These are phyloP conservation scores for Escallonia rubra DNA, from an alignment of 129 eudicot genomes.

Conservation along the genomic window DNA sequence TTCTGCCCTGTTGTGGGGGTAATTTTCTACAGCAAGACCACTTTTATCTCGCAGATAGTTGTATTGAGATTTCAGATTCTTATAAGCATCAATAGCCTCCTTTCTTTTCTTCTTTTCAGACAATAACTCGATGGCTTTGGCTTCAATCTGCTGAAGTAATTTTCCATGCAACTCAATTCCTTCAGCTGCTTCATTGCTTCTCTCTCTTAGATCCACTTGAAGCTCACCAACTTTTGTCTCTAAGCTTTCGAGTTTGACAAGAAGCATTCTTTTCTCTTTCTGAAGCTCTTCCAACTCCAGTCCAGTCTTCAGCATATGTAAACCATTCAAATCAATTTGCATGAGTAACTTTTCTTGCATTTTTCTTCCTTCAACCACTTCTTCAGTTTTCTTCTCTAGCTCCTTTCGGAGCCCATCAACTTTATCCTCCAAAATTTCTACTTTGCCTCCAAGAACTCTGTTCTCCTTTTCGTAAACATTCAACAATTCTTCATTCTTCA, in stretches of 20 bases:
- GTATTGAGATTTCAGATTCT: conserved; percentile 79
- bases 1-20: conserved; percentile 27
- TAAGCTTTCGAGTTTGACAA: conserved; percentile 43
- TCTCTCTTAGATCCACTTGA: conserved; percentile 36
- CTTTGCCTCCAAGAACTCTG: conserved; percentile 29
- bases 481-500: conserved; percentile 37
- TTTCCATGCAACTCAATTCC: conserved; percentile 62
- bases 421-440: conserved; percentile 31
- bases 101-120: conserved; percentile 55
- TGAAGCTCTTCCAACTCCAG: conserved; percentile 36
- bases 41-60: conserved; percentile 49
- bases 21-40: conserved; percentile 46
- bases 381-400: conserved; percentile 21
- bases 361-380: conserved; percentile 27
- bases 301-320: conserved; percentile 34
- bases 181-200: conserved; percentile 46
- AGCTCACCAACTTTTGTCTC: conserved; percentile 62
- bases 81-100: conserved; percentile 52
- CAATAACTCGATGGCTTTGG: conserved; percentile 46
- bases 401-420: conserved; percentile 26
- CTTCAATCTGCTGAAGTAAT: conserved; percentile 67
- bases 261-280: conserved; percentile 45
- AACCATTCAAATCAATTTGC: conserved; percentile 29
- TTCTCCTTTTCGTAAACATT: conserved; percentile 45
- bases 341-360: conserved; percentile 40